These are phyloP conservation scores for Phlyctochytrium bullatum DNA, from an alignment of 192 early-diverging fungal genomes.

Conservation along the genomic window DNA sequence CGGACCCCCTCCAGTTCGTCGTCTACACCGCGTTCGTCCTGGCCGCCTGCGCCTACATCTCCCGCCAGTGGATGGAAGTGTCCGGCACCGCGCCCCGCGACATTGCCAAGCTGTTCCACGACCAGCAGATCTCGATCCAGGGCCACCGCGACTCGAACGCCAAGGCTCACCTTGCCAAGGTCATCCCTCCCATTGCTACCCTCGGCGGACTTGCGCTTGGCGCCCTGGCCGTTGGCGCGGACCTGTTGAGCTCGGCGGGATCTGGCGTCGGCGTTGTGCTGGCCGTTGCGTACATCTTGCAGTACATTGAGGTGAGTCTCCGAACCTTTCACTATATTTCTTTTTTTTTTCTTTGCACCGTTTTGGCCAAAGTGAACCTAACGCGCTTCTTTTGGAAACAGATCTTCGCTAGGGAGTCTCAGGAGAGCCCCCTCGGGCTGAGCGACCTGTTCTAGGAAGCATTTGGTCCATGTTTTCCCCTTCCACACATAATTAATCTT, in stretches of 20 bases:
- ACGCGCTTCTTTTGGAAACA: too few species aligned
- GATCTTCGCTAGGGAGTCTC: too few species aligned
- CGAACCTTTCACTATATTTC: not conserved
- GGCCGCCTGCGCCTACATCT: slow-evolving; percentile 78
- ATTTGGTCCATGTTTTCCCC: too few species aligned
- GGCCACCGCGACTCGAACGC: slow-evolving; percentile 86
- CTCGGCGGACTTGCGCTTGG: slow-evolving; percentile 87
- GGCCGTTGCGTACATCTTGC: not conserved
- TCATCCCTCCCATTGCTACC: slow-evolving; percentile 79
- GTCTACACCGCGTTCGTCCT: slow-evolving; percentile 84
- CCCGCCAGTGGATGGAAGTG: slow-evolving; percentile 90
- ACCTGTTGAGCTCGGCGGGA: slow-evolving; percentile 67
- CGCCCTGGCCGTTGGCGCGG: slow-evolving; percentile 83
- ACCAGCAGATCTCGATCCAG: slow-evolving; percentile 84
- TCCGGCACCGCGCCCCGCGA: slow-evolving; percentile 91
- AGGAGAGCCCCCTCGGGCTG: too few species aligned
- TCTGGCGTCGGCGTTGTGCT: slow-evolving; percentile 1
- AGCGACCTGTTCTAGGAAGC: too few species aligned
- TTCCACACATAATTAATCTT: too few species aligned
- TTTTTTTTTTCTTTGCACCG: slow-evolving; percentile 2
- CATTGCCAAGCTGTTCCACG: slow-evolving; percentile 86
- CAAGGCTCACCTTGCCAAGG: slow-evolving; percentile 95
- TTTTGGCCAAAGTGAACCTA: too few species aligned
- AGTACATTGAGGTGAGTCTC: not conserved
- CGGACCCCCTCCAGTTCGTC: slow-evolving; percentile 88